Conservation (phyloP, 495 filamentous ascomycete species). For the Pseudomonodictys pantanalensis region DNA sequence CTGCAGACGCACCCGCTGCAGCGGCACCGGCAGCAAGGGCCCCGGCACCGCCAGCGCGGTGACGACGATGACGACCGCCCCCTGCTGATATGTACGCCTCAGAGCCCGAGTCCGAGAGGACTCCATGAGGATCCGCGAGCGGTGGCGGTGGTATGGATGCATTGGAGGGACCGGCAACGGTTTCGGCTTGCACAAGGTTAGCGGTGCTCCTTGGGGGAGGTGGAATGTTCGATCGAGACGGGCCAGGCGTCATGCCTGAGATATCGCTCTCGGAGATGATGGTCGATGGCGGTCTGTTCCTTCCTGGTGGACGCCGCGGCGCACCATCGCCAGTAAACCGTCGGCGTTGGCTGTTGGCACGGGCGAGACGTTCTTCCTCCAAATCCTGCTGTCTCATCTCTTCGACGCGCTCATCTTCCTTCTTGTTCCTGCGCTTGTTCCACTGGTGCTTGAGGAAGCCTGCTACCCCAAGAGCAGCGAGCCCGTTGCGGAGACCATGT, state of each 20-base stretch:
- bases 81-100: slow-evolving; percentile 54
- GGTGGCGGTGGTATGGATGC: slow-evolving; percentile 48
- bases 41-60: slow-evolving; percentile 39
- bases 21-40: slow-evolving; percentile 41
- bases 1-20: slow-evolving; percentile 43
- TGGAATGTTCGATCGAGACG: slow-evolving; percentile 32
- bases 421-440: slow-evolving; percentile 57
- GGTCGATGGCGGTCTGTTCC: slow-evolving; percentile 19
- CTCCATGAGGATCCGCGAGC: slow-evolving; percentile 54
- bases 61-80: slow-evolving; percentile 49
- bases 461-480: slow-evolving; percentile 65
- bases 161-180: slow-evolving; percentile 37
- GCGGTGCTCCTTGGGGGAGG: slow-evolving; percentile 30
- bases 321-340: slow-evolving; percentile 35
- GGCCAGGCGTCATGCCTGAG: slow-evolving; percentile 35
- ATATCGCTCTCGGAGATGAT: slow-evolving; percentile 32
- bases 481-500: slow-evolving; percentile 57
- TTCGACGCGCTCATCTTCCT: slow-evolving; percentile 63
- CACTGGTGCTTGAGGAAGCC: slow-evolving; percentile 64
- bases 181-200: slow-evolving; percentile 39
- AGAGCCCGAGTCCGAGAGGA: slow-evolving; percentile 60
- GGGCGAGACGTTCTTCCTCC: slow-evolving; percentile 59
- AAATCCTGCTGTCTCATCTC: slow-evolving; percentile 55
- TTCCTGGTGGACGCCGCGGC: slow-evolving; percentile 12
- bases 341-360: slow-evolving; percentile 51